Base-by-base conservation (phyloP, 768 basidiomycete genomes). In the Termitomyces sp. region DNA sequence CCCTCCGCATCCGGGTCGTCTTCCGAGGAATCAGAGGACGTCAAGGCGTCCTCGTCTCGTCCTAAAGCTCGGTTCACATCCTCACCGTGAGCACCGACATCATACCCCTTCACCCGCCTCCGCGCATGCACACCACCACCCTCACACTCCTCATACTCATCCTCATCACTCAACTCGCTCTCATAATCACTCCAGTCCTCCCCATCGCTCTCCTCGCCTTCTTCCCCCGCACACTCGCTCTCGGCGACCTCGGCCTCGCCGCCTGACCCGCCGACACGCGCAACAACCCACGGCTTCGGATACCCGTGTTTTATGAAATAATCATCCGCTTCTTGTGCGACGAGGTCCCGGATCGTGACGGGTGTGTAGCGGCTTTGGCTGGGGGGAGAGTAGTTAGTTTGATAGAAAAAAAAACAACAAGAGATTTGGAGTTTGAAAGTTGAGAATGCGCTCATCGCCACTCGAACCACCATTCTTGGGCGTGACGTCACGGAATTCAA, bases 1-100 rank as follows among this genome's bases (percentile, higher is more conserved):
- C 72, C 72, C 56, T 72, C 74, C n/a, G 72, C 74, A 25, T 74
- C 73, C 1, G 66, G 68, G 53, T 74, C 73, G 25, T 25, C 25
- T 25, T 25, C 25, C 25, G 25, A 25, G 25, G 25, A 25, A 25
- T 25, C 25, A 25, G 25, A 25, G 25, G 25, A 25, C 25, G 25
- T 25, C 25, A 25, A 25, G 25, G 25, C 25, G 25, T 25, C 25
- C 25, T 25, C 25, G 25, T 25, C 25, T 25, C 25, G 25, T 25
- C 25, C 25, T 25, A 25, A 25, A 25, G 25, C 25, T 25, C 25
- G 25, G 25, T 72, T 72, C 32, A 70, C 74, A 29, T 73, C 72
- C 1, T 73, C 72, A 43, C 67, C 66, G n/a, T 71, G 25, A 25
- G 25, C 25, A 25, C 25, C 25, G 25, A 25, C 25, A 25, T 25